Evolutionary conservation across 2,329 filamentous ascomycete species (phyloP).

Genomic region (Phyllosticta capitalensis): DNA sequence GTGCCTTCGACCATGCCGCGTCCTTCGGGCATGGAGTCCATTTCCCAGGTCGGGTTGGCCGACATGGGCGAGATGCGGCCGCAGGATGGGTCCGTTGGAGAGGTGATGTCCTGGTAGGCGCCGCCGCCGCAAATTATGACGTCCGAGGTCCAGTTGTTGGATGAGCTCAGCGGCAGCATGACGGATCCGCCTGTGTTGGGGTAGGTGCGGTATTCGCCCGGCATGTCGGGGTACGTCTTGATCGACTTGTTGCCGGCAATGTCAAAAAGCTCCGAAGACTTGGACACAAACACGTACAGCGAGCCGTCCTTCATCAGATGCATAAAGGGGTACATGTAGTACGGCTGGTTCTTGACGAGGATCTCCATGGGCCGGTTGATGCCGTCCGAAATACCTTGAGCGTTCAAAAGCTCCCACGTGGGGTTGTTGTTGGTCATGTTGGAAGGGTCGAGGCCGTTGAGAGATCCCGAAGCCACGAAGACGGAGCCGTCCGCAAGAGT

Average conservation of each 20-base stretch:
- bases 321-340: slow-evolving; percentile 57
- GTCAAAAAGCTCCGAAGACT: slow-evolving; percentile 48
- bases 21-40: slow-evolving; percentile 50
- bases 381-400: slow-evolving; percentile 38
- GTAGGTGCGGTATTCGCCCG: slow-evolving; percentile 49
- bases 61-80: slow-evolving; percentile 46
- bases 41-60: slow-evolving; percentile 41
- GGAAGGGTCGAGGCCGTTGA: slow-evolving; percentile 49
- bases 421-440: slow-evolving; percentile 51
- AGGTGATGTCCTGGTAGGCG: slow-evolving; percentile 49
- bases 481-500: slow-evolving; percentile 48
- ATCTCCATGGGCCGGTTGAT: slow-evolving; percentile 44
- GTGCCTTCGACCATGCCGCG: slow-evolving; percentile 53
- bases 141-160: slow-evolving; percentile 45
- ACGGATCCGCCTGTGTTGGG: slow-evolving; percentile 52
- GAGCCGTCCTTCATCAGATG: slow-evolving; percentile 48
- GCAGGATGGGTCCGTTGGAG: slow-evolving; percentile 50
- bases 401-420: slow-evolving; percentile 51
- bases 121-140: slow-evolving; percentile 51
- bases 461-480: slow-evolving; percentile 51
- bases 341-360: slow-evolving; percentile 48
- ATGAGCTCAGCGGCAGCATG: slow-evolving; percentile 43
- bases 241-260: slow-evolving; percentile 36
- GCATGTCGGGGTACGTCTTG: slow-evolving; percentile 42
- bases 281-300: slow-evolving; percentile 48